These are phyloP conservation scores for Penicillium samsonianum DNA, from an alignment of 495 filamentous ascomycete species.

Conservation along the genomic window DNA sequence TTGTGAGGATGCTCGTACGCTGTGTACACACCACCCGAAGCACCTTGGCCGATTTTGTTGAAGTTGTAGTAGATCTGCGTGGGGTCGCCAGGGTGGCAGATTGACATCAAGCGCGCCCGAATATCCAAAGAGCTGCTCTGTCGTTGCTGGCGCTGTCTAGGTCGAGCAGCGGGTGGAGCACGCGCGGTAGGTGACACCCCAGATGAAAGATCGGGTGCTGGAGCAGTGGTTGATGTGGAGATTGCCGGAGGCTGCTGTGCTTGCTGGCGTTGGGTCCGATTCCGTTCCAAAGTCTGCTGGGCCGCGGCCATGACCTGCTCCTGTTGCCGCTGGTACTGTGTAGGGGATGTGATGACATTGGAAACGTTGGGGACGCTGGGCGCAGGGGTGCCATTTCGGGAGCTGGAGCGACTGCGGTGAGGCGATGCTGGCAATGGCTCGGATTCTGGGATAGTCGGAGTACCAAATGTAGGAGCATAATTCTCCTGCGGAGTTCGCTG, in stretches of 20 bases:
- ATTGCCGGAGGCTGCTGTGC: conserved; percentile 26
- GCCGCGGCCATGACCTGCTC: conserved; percentile 74
- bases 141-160: conserved; percentile 71
- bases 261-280: conserved; percentile 66
- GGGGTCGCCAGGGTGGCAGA: conserved; percentile 87
- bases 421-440: conserved; percentile 58
- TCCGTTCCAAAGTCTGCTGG: conserved; percentile 68
- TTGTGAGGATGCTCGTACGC: conserved; percentile 83
- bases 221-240: conserved; percentile 23
- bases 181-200: conserved; percentile 60
- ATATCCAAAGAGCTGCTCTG: conserved; percentile 81
- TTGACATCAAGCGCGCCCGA: conserved; percentile 75
- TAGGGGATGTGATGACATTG: conserved; percentile 40
- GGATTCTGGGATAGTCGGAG: conserved; percentile 47
- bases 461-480: conserved; percentile 28
- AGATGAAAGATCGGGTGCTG: conserved; percentile 28
- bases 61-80: conserved; percentile 82
- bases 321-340: conserved; percentile 83
- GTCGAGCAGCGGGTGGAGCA: conserved; percentile 61
- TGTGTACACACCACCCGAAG: conserved; percentile 93
- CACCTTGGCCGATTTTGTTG: conserved; percentile 96
- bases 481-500: conserved; percentile 30
- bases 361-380: conserved; percentile 33
- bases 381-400: conserved; percentile 41
- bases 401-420: conserved; percentile 44